Evolutionary conservation across 768 basidiomycete species (phyloP).

Genomic region (Postia placenta): DNA sequence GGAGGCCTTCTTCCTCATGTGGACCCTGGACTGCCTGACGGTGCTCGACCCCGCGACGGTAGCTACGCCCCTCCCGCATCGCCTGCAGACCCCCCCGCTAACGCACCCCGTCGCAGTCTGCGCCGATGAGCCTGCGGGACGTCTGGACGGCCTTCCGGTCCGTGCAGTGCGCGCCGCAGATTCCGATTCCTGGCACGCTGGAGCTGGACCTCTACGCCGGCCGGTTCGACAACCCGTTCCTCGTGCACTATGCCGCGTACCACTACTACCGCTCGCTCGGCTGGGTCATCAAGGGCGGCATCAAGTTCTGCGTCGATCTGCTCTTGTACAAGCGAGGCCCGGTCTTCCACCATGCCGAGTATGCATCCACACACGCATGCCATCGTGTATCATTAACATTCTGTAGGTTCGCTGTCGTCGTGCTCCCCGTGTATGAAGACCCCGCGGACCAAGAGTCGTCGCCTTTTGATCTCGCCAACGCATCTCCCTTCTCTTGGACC

Average conservation of each 20-base stretch:
- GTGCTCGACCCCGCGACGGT: conserved; percentile 65
- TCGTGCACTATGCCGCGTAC: conserved; percentile 84
- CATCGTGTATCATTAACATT: neutral
- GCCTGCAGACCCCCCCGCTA: conserved; percentile 1
- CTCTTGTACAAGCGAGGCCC: conserved; percentile 92
- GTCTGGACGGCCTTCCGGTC: conserved; percentile 64
- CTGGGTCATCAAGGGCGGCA: conserved; percentile 93
- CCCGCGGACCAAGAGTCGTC: conserved; percentile 62
- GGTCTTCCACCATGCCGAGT: conserved; percentile 96
- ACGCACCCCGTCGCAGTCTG: conserved; percentile 39
- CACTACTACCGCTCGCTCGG: conserved; percentile 95
- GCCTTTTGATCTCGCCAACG: conserved; percentile 57
- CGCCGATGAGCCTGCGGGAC: conserved; percentile 47
- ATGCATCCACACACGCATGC: conserved; percentile 5
- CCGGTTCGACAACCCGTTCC: conserved; percentile 86
- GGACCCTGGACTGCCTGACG: conserved; percentile 79
- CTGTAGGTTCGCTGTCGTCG: conserved; percentile 80
- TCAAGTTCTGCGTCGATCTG: conserved; percentile 97
- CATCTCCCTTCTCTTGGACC: conserved; percentile 79
- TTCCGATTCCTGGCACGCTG: conserved; percentile 21
- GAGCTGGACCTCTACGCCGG: conserved; percentile 9
- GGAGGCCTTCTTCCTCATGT: conserved; percentile 85
- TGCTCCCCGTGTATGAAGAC: conserved; percentile 89
- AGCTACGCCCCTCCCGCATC: conserved; percentile 17
- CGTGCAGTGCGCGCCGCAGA: conserved; percentile 36